Percentiles rank a stretch among this genome's conserved stretches.
Evolutionary conservation across 768 basidiomycete genomes (phyloP).

Genomic region (Panellus pusillus): DNA sequence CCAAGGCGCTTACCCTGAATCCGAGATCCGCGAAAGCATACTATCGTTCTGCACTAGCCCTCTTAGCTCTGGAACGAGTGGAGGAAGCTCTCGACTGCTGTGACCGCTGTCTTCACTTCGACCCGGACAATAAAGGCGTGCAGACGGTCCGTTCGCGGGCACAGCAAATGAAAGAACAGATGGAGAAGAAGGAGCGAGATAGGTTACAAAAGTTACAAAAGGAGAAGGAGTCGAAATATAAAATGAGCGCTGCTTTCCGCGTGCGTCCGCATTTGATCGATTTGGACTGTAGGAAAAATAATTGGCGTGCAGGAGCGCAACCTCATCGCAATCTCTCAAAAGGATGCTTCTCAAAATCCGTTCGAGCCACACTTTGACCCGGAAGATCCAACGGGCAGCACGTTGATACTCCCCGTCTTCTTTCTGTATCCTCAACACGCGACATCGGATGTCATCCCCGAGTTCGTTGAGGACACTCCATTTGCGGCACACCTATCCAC

Average conservation of each 20-base stretch:
- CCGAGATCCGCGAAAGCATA: conserved; percentile 75
- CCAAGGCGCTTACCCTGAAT: conserved; percentile 65
- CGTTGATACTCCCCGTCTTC: conserved; percentile 83
- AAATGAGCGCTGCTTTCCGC: conserved; percentile 59
- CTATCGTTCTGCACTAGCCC: conserved; percentile 80
- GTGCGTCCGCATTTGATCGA: conserved; percentile 41
- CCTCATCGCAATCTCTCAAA: conserved; percentile 55
- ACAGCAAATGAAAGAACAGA: conserved; percentile 44
- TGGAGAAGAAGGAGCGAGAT: conserved; percentile 52
- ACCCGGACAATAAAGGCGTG: conserved; percentile 57
- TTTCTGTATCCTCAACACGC: conserved; percentile 91
- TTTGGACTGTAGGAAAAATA: conserved; percentile 2
- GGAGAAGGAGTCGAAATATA: conserved; percentile 52
- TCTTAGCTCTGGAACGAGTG: conserved; percentile 69
- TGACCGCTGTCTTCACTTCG: conserved; percentile 60
- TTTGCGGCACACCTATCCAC: conserved; percentile 73
- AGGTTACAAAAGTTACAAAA: conserved; percentile 47
- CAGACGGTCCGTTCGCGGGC: conserved; percentile 48
- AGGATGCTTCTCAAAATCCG: conserved; percentile 53
- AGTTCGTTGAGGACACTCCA: conserved; percentile 82
- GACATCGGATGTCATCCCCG: conserved; percentile 84
- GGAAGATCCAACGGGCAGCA: conserved; percentile 56
- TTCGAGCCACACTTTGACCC: conserved; percentile 67
- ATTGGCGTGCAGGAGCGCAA: conserved; percentile 63
- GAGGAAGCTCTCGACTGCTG: conserved; percentile 88